phyloP scores from a whole-genome alignment of 2,329 filamentous ascomycete genomes.

The Blastomyces percursus region DNA sequence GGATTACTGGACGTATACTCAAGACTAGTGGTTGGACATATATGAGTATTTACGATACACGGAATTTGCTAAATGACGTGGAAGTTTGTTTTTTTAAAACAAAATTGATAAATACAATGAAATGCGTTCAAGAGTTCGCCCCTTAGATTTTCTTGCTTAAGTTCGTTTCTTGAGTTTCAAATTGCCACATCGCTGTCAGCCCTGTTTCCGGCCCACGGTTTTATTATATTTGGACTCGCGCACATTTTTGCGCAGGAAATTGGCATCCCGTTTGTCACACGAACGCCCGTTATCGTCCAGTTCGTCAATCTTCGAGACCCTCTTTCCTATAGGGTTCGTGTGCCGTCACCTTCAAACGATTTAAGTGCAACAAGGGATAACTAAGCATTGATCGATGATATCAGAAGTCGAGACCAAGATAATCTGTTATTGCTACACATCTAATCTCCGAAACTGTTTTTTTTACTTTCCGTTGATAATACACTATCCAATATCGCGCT shows the following conservation, averaged over 20 bases:
- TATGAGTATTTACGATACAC: not conserved
- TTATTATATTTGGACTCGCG: not conserved
- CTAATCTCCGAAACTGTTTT: not conserved
- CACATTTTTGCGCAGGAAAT: not conserved
- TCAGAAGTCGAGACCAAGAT: not conserved
- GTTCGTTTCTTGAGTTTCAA: not conserved
- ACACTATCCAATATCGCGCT: not conserved
- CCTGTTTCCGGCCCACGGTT: not conserved
- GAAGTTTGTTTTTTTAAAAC: not conserved
- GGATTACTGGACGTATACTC: constrained; percentile 3
- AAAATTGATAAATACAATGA: not conserved
- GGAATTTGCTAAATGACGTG: not conserved
- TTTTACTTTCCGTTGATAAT: not conserved
- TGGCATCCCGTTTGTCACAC: not conserved
- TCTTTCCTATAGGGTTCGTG: not conserved
- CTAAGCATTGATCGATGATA: not conserved
- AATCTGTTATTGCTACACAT: not conserved
- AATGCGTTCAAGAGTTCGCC: not conserved
- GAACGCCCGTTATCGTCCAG: not conserved
- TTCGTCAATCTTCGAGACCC: not conserved
- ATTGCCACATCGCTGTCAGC: too few species aligned
- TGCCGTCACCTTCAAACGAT: not conserved
- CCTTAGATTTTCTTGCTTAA: too few species aligned
- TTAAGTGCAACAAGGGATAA: not conserved
- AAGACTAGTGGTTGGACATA: not conserved